These are phyloP conservation scores for Aspergillus wentii DNA, from an alignment of 495 filamentous ascomycete genomes.

Conservation along the genomic window DNA sequence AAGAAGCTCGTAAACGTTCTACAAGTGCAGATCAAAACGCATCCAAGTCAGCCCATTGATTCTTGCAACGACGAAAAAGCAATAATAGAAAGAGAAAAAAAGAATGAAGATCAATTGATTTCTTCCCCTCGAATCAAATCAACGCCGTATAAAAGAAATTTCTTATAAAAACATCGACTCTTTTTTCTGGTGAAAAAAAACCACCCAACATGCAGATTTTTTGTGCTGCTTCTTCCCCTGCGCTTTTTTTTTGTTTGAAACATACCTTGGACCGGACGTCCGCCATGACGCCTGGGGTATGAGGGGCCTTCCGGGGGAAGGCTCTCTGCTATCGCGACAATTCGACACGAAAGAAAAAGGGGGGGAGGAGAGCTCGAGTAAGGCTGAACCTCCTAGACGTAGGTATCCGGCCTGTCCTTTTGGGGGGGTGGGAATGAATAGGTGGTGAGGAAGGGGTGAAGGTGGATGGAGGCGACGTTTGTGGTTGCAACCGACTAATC, in stretches of 20 bases:
- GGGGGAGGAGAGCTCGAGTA: slow-evolving; percentile 18
- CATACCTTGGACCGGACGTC: slow-evolving; percentile 51
- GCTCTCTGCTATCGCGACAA: slow-evolving; percentile 41
- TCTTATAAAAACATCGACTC: no score
- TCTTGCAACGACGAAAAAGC: not conserved
- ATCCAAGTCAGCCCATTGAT: slow-evolving; percentile 18
- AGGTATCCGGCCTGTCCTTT: slow-evolving; percentile 29
- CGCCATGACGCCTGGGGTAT: slow-evolving; percentile 45
- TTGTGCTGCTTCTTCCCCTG: no score
- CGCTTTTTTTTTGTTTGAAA: no score
- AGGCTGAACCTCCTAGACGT: slow-evolving; percentile 34
- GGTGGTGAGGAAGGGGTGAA: slow-evolving; percentile 14
- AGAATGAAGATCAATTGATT: no score
- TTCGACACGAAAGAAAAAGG: slow-evolving; percentile 23
- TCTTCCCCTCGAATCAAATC: no score
- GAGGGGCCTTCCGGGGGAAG: slow-evolving; percentile 47
- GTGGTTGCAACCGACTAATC: slow-evolving; percentile 21
- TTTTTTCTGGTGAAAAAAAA: no score
- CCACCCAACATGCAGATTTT: no score
- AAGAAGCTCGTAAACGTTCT: slow-evolving; percentile 86
- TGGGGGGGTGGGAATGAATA: slow-evolving; percentile 21
- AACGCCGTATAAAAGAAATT: no score
- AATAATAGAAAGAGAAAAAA: slow-evolving; percentile 9
- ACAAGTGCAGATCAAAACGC: slow-evolving; percentile 7
- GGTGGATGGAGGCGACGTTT: slow-evolving; percentile 16